Evolutionary conservation across 225 moss, liverwort and hornwort species (phyloP), one percentile per base, ranked within the genome.

Genomic region (Asterella californica): DNA sequence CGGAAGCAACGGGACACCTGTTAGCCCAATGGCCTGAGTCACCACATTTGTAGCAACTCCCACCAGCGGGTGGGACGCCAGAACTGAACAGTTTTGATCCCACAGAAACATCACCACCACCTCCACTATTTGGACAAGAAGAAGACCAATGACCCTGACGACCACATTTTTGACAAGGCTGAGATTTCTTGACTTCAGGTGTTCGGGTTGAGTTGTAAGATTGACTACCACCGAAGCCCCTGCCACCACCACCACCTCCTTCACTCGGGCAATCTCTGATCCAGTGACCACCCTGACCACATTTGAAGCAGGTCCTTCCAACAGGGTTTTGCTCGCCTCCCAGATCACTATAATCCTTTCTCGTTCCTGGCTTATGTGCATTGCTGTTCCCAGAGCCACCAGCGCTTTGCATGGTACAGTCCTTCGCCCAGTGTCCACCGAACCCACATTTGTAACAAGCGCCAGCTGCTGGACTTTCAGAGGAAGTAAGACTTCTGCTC

Each of bases 1-100:
- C 49, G 1, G 76, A 49, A 53, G 64, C 36, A 22, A 29, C 12
- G 0, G 85, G 83, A 75, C 88, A 88, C 37, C 19, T 83, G 53
- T 79, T 78, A 65, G 88, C 85, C 85, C 85, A 88, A 71, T 87
- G 87, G 69, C 84, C 87, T 30, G 80, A 59, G 27, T 79, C 32
- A 22, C 87, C 87, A 78, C 87, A 87, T n/a, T 84, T 87, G 76
- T 79, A 84, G 60, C 87, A 87, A 65, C 71, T 71, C 17, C 74
- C 73, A 50, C 75, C 59, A 4, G 75, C 33, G 25, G 63, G 5
- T 78, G 75, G n/a, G 22, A 77, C 81, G 53, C 81, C 61, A 10
- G 53, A 53, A 46, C 24, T 76, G 32, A 47, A 29, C 29, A 9
- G 29, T 25, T 25, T 79, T 76, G 79, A 52, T 37, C 38, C 75